Percentiles rank a stretch among this genome's conserved stretches.
These are phyloP conservation scores for Metschnikowia lunata DNA, from an alignment of 805 yeast genomes.

Conservation along the genomic window DNA sequence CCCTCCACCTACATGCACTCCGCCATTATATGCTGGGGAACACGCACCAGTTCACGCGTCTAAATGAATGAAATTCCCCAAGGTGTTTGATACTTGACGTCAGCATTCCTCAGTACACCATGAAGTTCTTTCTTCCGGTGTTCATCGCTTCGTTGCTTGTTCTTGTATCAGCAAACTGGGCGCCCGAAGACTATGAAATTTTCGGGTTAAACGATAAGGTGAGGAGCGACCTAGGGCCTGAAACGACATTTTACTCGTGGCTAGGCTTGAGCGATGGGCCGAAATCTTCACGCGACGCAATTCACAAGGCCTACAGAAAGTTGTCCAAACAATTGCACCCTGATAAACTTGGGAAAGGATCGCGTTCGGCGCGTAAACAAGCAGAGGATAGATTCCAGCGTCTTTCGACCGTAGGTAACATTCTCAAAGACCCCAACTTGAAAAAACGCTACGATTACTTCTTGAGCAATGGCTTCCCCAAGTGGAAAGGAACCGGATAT, in stretches of 20 bases:
- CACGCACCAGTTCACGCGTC: not conserved
- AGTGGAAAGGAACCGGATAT: slow-evolving; percentile 67
- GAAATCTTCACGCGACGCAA: slow-evolving; percentile 47
- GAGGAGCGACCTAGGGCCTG: slow-evolving; percentile 56
- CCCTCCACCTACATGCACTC: not conserved
- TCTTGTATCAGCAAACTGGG: slow-evolving; percentile 43
- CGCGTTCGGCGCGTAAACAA: slow-evolving; percentile 34
- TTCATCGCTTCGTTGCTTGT: slow-evolving; percentile 16
- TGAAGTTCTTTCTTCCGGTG: slow-evolving; percentile 13
- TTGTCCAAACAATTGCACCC: slow-evolving; percentile 77
- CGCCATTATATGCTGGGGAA: not conserved
- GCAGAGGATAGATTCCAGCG: slow-evolving; percentile 74
- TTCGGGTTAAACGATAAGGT: slow-evolving; percentile 67
- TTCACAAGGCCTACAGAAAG: slow-evolving; percentile 64
- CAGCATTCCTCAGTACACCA: not conserved
- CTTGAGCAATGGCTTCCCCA: slow-evolving; percentile 79
- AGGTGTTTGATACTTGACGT: too few species aligned
- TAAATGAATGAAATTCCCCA: not conserved
- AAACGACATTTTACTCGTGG: slow-evolving; percentile 66
- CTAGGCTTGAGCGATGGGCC: slow-evolving; percentile 46
- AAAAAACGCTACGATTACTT: slow-evolving; percentile 80
- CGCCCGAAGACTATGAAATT: slow-evolving; percentile 73
- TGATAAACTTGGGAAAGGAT: slow-evolving; percentile 51
- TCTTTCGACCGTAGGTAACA: slow-evolving; percentile 69
- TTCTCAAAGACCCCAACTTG: slow-evolving; percentile 54